Evolutionary conservation across 176 grass and related monocot species (phyloP).

Genomic region (bread wheat (Triticum aestivum)): DNA sequence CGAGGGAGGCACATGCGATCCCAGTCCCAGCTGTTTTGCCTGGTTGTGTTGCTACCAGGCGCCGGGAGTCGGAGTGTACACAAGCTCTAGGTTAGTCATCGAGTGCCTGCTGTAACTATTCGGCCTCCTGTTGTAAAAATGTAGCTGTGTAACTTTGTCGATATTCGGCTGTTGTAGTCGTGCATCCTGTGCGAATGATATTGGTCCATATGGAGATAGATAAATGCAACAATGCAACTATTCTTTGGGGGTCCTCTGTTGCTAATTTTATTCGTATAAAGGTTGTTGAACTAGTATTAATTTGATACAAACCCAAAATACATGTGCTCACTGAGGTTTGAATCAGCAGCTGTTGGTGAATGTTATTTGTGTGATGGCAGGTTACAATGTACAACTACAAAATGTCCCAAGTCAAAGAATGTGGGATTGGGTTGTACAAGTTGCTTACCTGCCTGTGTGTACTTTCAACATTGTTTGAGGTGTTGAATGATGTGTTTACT

Average conservation of each 20-base stretch:
- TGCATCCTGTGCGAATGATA: background rate
- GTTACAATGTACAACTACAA: background rate
- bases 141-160: constrained; percentile 38
- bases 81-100: constrained; percentile 39
- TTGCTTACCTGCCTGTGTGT: background rate
- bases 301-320: background rate
- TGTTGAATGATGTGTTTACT: background rate
- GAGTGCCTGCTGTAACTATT: constrained; percentile 25
- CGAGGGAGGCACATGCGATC: background rate
- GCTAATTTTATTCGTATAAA: background rate
- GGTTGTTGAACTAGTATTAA: background rate
- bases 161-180: constrained; percentile 27
- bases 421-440: background rate
- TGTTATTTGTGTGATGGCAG: background rate
- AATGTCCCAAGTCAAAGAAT: background rate
- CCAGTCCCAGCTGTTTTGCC: constrained; percentile 22
- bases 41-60: background rate
- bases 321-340: background rate
- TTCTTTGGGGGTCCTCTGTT: background rate
- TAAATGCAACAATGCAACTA: constrained; percentile 14
- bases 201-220: background rate
- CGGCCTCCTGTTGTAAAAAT: constrained; percentile 53
- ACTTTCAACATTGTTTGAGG: background rate
- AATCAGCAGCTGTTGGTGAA: background rate
- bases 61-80: constrained; percentile 17